phyloP scores from a whole-genome alignment of 2,329 filamentous ascomycete species.

The Lachnellula subtilissima region DNA sequence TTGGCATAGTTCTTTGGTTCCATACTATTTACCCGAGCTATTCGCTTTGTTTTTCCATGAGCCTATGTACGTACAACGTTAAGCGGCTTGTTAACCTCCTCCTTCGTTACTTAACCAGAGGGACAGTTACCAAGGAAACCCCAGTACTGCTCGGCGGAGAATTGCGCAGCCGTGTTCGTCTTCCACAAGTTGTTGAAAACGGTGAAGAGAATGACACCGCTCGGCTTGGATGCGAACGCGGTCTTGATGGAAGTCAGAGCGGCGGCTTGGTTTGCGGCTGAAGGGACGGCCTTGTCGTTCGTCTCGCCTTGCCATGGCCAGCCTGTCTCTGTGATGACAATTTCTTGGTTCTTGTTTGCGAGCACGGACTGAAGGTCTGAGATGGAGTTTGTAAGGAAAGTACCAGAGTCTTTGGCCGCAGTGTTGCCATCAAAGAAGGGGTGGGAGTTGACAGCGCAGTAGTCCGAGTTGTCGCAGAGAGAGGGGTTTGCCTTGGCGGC shows the following conservation, averaged over 20 bases:
- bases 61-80: constrained; percentile 1
- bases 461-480: constrained; percentile 70
- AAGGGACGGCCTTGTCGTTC: constrained; percentile 67
- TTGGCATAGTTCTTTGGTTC: not conserved
- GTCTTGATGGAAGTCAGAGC: constrained; percentile 62
- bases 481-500: constrained; percentile 61
- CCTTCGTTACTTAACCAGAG: constrained; percentile 17
- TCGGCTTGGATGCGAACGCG: constrained; percentile 47
- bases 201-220: constrained; percentile 66
- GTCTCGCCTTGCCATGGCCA: constrained; percentile 68
- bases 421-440: constrained; percentile 73
- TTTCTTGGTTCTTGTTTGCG: constrained; percentile 46
- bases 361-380: constrained; percentile 39
- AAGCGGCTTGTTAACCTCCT: not conserved
- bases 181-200: constrained; percentile 82
- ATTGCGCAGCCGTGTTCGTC: constrained; percentile 54
- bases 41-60: constrained; percentile 2
- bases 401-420: constrained; percentile 56
- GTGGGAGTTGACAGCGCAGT: constrained; percentile 77
- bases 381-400: constrained; percentile 59
- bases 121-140: constrained; percentile 47
- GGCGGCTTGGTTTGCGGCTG: constrained; percentile 56
- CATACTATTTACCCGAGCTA: constrained; percentile 13
- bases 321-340: constrained; percentile 76
- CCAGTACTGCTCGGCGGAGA: constrained; percentile 73